Conservation (phyloP, 164 flowering plant genomes). For the Liriodendron chinense region DNA sequence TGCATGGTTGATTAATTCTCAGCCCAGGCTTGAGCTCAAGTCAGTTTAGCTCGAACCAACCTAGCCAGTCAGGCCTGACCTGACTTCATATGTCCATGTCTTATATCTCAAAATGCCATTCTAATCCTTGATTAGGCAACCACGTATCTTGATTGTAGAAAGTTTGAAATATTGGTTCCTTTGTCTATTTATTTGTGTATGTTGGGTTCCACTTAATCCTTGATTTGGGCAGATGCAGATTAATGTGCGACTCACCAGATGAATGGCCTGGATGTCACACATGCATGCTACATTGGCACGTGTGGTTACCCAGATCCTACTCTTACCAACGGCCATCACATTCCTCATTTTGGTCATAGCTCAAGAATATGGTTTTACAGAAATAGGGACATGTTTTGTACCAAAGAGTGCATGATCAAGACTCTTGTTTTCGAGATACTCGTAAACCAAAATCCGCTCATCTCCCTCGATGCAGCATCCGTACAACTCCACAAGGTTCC, state of each 20-base stretch:
- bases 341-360: neutral
- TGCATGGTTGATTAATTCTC: too few species aligned
- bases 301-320: neutral
- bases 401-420: slow-evolving; percentile 79
- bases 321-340: neutral
- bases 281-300: neutral
- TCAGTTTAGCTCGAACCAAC: too few species aligned
- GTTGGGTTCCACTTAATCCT: too few species aligned
- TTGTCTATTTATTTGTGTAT: too few species aligned
- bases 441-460: slow-evolving; percentile 68
- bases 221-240: neutral
- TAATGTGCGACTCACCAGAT: neutral
- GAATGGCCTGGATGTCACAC: neutral
- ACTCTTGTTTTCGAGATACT: slow-evolving; percentile 69
- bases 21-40: too few species aligned
- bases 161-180: too few species aligned
- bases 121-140: too few species aligned
- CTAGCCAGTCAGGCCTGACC: too few species aligned
- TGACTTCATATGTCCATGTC: too few species aligned
- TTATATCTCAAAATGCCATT: too few species aligned
- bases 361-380: neutral
- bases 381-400: slow-evolving; percentile 11
- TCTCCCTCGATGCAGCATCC: slow-evolving; percentile 80
- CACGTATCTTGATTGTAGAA: too few species aligned
- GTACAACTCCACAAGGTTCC: slow-evolving; percentile 71